Conservation (phyloP, 306 rosid genomes). For the Quercus suber region DNA sequence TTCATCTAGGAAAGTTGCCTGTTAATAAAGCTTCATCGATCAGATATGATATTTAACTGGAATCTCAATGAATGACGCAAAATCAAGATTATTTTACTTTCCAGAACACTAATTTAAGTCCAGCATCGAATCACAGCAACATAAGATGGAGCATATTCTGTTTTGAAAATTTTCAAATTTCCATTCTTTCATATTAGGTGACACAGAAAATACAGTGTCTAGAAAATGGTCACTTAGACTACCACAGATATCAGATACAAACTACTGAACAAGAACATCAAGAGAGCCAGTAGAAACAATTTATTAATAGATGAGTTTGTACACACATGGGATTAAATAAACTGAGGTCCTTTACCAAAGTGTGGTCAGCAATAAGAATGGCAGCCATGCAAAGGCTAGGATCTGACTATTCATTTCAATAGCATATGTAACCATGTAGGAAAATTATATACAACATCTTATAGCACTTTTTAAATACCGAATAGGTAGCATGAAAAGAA, state of each 20-base stretch:
- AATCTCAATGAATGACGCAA: background rate
- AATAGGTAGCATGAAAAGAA: background rate
- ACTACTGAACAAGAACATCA: background rate
- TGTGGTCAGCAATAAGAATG: background rate
- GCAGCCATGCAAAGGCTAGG: background rate
- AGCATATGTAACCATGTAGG: background rate
- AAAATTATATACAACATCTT: background rate
- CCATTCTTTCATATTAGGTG: background rate
- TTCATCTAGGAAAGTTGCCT: slow-evolving; percentile 97
- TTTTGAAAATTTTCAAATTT: background rate
- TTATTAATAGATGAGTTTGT: background rate
- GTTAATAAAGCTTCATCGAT: slow-evolving; percentile 19
- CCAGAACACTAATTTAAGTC: background rate
- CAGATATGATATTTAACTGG: slow-evolving; percentile 13
- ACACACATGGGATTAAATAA: background rate
- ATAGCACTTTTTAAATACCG: background rate
- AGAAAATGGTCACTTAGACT: background rate
- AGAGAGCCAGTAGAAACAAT: background rate
- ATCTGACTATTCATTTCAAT: background rate
- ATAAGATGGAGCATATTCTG: background rate
- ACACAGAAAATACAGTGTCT: background rate
- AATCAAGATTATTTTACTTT: background rate
- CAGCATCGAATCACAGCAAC: background rate
- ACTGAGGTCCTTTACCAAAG: background rate
- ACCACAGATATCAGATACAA: background rate